Conservation (phyloP, 2,329 filamentous ascomycete species). For the Penicillium sp. region DNA sequence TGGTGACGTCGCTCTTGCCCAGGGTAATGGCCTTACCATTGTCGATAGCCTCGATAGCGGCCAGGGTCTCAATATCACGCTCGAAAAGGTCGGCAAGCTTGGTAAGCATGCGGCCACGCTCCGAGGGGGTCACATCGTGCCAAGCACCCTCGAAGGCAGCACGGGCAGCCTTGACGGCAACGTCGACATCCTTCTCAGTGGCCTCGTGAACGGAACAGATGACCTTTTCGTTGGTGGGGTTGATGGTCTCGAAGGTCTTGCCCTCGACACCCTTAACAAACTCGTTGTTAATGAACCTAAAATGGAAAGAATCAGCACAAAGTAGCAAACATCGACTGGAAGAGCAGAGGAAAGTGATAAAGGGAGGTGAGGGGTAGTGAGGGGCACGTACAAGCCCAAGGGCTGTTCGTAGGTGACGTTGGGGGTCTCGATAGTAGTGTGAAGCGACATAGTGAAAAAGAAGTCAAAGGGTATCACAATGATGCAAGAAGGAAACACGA, state of each 20-base stretch:
- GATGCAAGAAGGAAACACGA: background rate
- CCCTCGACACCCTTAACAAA: slow-evolving; percentile 81
- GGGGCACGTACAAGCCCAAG: slow-evolving; percentile 35
- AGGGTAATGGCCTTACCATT: slow-evolving; percentile 46
- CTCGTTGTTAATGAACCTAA: slow-evolving; percentile 46
- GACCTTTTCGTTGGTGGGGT: slow-evolving; percentile 80
- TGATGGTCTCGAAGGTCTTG: slow-evolving; percentile 89
- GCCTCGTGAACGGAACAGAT: slow-evolving; percentile 82
- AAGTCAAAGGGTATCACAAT: slow-evolving; percentile 5
- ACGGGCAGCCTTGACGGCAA: slow-evolving; percentile 81
- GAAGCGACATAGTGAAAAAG: slow-evolving; percentile 37
- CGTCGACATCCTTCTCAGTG: slow-evolving; percentile 73
- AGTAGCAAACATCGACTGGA: background rate
- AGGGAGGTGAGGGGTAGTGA: background rate
- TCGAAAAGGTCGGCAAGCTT: slow-evolving; percentile 81
- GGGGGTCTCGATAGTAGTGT: slow-evolving; percentile 40
- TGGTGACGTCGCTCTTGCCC: slow-evolving; percentile 69
- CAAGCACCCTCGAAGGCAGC: slow-evolving; percentile 78
- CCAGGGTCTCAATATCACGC: slow-evolving; percentile 73
- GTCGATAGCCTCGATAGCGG: slow-evolving; percentile 77
- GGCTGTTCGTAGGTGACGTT: slow-evolving; percentile 45
- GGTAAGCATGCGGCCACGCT: slow-evolving; percentile 67
- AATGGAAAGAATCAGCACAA: slow-evolving; percentile 28
- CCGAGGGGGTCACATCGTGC: slow-evolving; percentile 66
- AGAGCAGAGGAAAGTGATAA: background rate